Evolutionary conservation across 106 monocot genomes (phyloP), one percentile per base, ranked within the genome.

Genomic region (Dendrobium huoshanense): DNA sequence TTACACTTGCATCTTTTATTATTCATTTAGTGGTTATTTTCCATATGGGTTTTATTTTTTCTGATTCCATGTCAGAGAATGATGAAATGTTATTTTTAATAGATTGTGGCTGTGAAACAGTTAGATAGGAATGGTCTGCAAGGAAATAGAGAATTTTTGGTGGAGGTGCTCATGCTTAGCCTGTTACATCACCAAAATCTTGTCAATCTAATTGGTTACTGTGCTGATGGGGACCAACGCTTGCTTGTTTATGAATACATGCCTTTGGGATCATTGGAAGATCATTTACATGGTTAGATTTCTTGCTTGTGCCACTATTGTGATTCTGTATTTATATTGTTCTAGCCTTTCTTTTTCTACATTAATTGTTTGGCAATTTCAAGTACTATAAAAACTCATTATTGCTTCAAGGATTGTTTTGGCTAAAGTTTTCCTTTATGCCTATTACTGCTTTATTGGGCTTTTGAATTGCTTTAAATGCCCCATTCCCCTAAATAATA

Each of bases 171-270:
- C 31, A 80, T 80, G 80, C 80, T 80, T 51, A 80, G 80, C 54
- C 72, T 80, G 25, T 51, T 80, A 17, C 80, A 80, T 51, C 80
- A 80, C 72, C 72, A 65, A 27, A 80, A 80, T 49, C 80, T 80
- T 73, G 80, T 80, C 7, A 80, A 80, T 72, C 72, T 80, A 44
- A 80, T 80, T 47, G 80, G 80, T 80, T 80, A 80, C 20, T 80
- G 80, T 67, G 80, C 80, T 80, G 80, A 80, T 80, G 80, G 80
- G 49, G 80, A 80, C 51, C 80, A 80, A 20, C 80, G 80, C 29
- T 67, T 79, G n/a, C 79, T 79, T 79, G 79, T 79, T 13, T 79
- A 79, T 17, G 79, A 79, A 44, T 79, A 61, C 41, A 79, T 79
- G 79, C 79, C 41, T 40, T 79, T 79, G 67, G 65, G 79, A 79